Percentiles rank a stretch among this genome's conserved stretches.
Evolutionary conservation across 805 yeast genomes (phyloP).

Genomic region (Kregervanrija pseudodelftensis): DNA sequence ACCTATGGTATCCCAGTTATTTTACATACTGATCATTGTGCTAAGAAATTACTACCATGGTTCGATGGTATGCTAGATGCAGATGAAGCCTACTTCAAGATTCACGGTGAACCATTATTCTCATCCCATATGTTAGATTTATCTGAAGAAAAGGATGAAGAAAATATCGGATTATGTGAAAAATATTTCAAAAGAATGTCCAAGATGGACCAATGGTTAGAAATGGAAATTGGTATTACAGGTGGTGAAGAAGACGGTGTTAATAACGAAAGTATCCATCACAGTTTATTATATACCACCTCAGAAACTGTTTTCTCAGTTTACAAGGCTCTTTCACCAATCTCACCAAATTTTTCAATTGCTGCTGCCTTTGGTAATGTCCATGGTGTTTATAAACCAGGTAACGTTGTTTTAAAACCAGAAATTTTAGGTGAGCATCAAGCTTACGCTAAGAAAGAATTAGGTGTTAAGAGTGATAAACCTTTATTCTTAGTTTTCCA

Average conservation of each 20-base stretch:
- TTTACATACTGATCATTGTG: constrained; percentile 98
- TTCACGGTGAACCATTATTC: constrained; percentile 90
- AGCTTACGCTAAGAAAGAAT: constrained; percentile 68
- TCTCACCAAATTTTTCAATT: constrained; percentile 96
- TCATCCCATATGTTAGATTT: constrained; percentile 98
- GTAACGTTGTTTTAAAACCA: constrained; percentile 92
- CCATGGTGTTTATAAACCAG: constrained; percentile 99
- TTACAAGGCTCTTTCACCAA: constrained; percentile 80
- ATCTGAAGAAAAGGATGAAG: constrained; percentile 94
- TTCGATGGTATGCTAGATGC: constrained; percentile 96
- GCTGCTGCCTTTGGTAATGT: constrained; percentile 99
- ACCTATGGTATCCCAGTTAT: constrained; percentile 94
- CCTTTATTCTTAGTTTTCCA: constrained; percentile 98
- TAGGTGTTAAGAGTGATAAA: constrained; percentile 39
- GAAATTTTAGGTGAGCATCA: constrained; percentile 95
- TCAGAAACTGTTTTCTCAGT: constrained; percentile 93
- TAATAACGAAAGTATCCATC: constrained; percentile 89
- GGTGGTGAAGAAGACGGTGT: constrained; percentile 99
- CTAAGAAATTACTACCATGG: constrained; percentile 97
- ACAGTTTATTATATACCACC: constrained; percentile 84
- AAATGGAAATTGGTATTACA: constrained; percentile 99
- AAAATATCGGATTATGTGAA: constrained; percentile 89
- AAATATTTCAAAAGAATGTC: constrained; percentile 92
- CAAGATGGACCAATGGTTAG: constrained; percentile 94
- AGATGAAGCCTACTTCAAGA: constrained; percentile 85